Conservation (phyloP, 2,329 filamentous ascomycete species). For the Macrophomina pseudophaseolina region DNA sequence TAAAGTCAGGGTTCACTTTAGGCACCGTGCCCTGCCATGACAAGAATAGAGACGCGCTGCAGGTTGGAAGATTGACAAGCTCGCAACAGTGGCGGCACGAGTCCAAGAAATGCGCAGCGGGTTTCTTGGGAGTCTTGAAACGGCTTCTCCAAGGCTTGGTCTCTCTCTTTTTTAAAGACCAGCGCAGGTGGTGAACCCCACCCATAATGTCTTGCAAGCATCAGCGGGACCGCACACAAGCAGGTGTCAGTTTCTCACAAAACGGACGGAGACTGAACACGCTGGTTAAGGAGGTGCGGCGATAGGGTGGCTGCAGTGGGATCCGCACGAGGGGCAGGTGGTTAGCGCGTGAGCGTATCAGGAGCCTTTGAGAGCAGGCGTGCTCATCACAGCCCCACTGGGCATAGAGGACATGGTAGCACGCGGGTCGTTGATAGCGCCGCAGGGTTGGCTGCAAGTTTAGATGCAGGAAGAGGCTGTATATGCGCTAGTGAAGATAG, state of each 20-base stretch:
- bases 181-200: neutral
- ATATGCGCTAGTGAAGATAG: neutral
- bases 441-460: neutral
- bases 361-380: constrained; percentile 1
- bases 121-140: neutral
- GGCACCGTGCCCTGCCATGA: neutral
- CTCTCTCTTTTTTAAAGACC: neutral
- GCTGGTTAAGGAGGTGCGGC: constrained; percentile 9
- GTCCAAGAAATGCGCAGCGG: neutral
- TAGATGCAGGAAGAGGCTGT: neutral
- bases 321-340: neutral
- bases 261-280: neutral
- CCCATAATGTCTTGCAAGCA: neutral
- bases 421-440: neutral
- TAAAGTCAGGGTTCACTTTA: neutral
- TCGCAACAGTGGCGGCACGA: neutral
- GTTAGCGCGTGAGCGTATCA: constrained; percentile 22
- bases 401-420: neutral
- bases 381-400: neutral
- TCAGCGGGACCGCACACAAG: constrained; percentile 12
- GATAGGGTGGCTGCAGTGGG: neutral
- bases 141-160: neutral
- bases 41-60: neutral
- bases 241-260: neutral
- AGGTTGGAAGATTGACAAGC: neutral